Conservation (phyloP, 495 filamentous ascomycete species). For the Talaromyces thailandensis region DNA sequence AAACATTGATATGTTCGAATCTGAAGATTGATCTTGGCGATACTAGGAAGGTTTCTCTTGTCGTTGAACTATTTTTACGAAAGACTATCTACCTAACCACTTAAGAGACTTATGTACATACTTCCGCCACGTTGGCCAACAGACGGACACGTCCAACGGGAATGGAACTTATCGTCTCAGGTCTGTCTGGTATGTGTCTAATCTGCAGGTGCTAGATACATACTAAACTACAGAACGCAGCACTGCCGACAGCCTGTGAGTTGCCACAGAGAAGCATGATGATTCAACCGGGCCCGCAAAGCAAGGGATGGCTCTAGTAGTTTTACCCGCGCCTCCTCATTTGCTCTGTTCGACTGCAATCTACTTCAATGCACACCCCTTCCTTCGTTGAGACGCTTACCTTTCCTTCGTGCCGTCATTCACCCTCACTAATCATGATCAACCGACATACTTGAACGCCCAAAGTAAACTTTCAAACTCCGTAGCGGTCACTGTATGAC, state of each 20-base stretch:
- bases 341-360: conserved; percentile 3
- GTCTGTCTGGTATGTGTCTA: conserved; percentile 2
- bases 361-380: not conserved
- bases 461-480: not conserved
- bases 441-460: not conserved
- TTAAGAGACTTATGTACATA: not conserved
- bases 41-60: not conserved
- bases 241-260: not conserved
- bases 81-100: not conserved
- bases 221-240: not conserved
- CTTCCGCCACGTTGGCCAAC: not conserved
- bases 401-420: not conserved
- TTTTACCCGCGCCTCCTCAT: not conserved
- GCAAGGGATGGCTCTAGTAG: conserved; percentile 8
- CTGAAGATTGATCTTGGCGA: not conserved
- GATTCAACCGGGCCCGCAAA: not conserved
- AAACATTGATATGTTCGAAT: not conserved
- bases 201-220: not conserved
- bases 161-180: not conserved
- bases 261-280: conserved; percentile 6
- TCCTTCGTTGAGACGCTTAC: not conserved
- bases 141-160: not conserved
- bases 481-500: not conserved
- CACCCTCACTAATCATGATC: not conserved
- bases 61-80: not conserved